Conservation (phyloP, 75 land plant genomes). For the Picea sitchensis region DNA sequence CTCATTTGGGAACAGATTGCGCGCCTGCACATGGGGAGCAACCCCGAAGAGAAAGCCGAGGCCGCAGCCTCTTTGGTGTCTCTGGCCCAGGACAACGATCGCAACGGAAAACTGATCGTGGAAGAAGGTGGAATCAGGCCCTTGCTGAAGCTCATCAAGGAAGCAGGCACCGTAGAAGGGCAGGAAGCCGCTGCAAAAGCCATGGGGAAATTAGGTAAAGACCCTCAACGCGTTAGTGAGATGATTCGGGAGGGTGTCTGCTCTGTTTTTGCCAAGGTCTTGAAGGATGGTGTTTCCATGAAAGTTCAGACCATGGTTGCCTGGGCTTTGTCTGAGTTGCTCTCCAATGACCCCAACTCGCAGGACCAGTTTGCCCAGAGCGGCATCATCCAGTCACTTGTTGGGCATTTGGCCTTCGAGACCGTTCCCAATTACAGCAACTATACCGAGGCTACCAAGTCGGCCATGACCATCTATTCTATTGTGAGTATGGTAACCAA, state of each 20-base stretch:
- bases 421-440: slow-evolving; percentile 54
- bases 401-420: slow-evolving; percentile 58
- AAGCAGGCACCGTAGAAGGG: slow-evolving; percentile 30
- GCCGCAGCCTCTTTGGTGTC: slow-evolving; percentile 56
- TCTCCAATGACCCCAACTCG: slow-evolving; percentile 40
- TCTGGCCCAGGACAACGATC: slow-evolving; percentile 57
- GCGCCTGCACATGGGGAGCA: slow-evolving; percentile 29
- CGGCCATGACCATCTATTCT: slow-evolving; percentile 26
- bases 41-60: slow-evolving; percentile 46
- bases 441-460: slow-evolving; percentile 23
- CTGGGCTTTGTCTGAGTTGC: slow-evolving; percentile 53
- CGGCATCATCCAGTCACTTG: slow-evolving; percentile 48
- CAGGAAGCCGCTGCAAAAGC: slow-evolving; percentile 62
- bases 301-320: slow-evolving; percentile 67
- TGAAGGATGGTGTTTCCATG: slow-evolving; percentile 57
- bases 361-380: slow-evolving; percentile 53
- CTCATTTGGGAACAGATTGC: slow-evolving; percentile 88
- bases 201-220: slow-evolving; percentile 57
- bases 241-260: slow-evolving; percentile 55
- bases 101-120: slow-evolving; percentile 62
- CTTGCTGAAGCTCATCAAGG: slow-evolving; percentile 58
- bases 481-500: slow-evolving; percentile 18
- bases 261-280: slow-evolving; percentile 63
- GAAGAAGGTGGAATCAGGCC: slow-evolving; percentile 76
- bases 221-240: slow-evolving; percentile 54